Evolutionary conservation across 345 rosid genomes (phyloP), one percentile per base, ranked within the genome.

Genomic region (Aegle marmelos): DNA sequence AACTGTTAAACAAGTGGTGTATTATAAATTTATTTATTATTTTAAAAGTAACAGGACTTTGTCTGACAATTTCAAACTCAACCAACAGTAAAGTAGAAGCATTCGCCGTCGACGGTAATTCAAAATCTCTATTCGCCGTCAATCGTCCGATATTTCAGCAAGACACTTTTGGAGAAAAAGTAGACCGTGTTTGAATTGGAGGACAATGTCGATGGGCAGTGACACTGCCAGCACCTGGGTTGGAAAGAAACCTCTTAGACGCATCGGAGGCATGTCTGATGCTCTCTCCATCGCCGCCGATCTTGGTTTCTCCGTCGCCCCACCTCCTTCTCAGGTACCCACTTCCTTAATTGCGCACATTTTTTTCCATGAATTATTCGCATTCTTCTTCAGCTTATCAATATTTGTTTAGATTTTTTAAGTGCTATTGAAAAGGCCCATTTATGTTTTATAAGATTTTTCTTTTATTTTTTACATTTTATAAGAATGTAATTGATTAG

Each of bases 201-300:
- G 57, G 58, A 65, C 50, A 79, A 95, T 93, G 98, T 90, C 95
- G 74, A 94, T 91, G 92, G 88, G 92, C 64, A 85, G 86, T 68
- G 98, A 96, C 83, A 71, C 93, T 33, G 92, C 92, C 82, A 73
- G 92, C 48, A 91, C 97, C 17, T 96, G 99, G 99, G 99, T 96
- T 0, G 97, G 98, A 68, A 94, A 89, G 86, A 96, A 92, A 78
- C 97, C 98, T 39, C 79, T 92, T 50, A 83, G 99, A 65, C 97
- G 99, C 57, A 96, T 96, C 83, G 98, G 99, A 24, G 99, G 99
- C 45, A 91, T 96, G 86, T 89, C 95, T 60, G 98, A 96, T 81
- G 99, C 99, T 16, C 97, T 96, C 77, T 92, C 99, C 81, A 92
- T 96, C 68, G 98, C 99, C 59, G 83, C 98, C 83, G 99, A 96